Conservation (phyloP, 176 grass and related monocot species). For the Aegilops umbellulata region DNA sequence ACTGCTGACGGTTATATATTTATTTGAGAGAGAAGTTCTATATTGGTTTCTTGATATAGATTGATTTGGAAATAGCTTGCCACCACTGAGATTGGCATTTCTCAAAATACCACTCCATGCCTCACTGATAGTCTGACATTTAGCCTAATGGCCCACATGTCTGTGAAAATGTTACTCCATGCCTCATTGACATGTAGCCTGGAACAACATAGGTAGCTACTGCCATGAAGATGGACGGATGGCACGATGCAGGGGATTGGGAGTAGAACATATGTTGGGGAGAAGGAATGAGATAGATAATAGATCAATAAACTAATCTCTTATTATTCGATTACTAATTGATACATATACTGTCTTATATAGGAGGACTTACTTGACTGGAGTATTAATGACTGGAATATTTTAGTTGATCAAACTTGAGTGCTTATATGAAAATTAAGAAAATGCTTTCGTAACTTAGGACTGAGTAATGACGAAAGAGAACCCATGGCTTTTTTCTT, state of each 20-base stretch:
- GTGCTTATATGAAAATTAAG: background rate
- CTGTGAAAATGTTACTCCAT: background rate
- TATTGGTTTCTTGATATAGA: background rate
- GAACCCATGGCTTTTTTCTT: background rate
- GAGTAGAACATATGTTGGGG: background rate
- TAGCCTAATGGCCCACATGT: background rate
- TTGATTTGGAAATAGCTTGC: background rate
- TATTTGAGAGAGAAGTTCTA: background rate
- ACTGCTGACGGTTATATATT: background rate
- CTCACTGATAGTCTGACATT: background rate
- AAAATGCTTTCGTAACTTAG: background rate
- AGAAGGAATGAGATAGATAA: background rate
- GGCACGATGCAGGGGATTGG: background rate
- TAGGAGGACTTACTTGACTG: background rate
- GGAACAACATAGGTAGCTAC: background rate
- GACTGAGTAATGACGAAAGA: background rate
- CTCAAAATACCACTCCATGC: background rate
- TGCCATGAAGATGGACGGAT: background rate
- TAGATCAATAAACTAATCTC: background rate
- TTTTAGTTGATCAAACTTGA: background rate
- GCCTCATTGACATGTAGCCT: background rate
- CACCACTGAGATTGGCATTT: background rate
- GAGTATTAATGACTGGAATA: background rate
- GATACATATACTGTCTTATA: background rate
- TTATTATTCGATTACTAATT: background rate